These are phyloP conservation scores for Prunus campanulata DNA, from an alignment of 306 rosid species.

Conservation along the genomic window DNA sequence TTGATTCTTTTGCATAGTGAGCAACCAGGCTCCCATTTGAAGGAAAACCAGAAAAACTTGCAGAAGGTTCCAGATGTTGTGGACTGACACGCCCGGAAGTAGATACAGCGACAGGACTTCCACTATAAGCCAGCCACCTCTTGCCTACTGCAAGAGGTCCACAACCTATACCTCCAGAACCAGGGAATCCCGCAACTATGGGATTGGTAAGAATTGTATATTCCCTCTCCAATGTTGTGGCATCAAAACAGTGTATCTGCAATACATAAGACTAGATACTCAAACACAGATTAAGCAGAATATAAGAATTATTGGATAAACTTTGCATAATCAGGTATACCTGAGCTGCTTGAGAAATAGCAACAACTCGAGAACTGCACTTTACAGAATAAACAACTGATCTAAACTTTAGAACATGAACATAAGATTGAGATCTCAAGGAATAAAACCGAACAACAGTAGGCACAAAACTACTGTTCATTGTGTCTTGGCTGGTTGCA, in stretches of 20 bases:
- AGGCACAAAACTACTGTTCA: constrained; percentile 61
- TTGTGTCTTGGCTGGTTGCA: constrained; percentile 55
- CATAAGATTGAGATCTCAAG: constrained; percentile 74
- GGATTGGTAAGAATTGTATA: constrained; percentile 86
- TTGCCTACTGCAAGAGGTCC: constrained; percentile 97
- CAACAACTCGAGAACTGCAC: constrained; percentile 88
- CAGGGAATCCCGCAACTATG: constrained; percentile 50
- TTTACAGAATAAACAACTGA: constrained; percentile 78
- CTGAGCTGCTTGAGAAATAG: constrained; percentile 80
- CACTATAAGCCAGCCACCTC: constrained; percentile 97
- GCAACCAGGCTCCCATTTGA: constrained; percentile 89
- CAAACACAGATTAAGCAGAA: constrained; percentile 17
- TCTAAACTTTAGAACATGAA: constrained; percentile 81
- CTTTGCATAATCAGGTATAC: constrained; percentile 35
- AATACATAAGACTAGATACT: constrained; percentile 23
- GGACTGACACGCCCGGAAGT: constrained; percentile 68
- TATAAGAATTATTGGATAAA: not conserved
- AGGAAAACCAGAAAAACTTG: constrained; percentile 66
- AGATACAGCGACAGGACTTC: constrained; percentile 53
- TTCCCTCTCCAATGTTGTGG: constrained; percentile 71
- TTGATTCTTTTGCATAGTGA: constrained; percentile 93
- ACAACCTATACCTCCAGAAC: constrained; percentile 73
- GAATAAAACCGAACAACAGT: constrained; percentile 81
- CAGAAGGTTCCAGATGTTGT: constrained; percentile 69
- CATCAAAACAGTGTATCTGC: constrained; percentile 90